These are phyloP conservation scores for Euphorbia celastroides DNA, from an alignment of 441 rosid genomes.

Conservation along the genomic window DNA sequence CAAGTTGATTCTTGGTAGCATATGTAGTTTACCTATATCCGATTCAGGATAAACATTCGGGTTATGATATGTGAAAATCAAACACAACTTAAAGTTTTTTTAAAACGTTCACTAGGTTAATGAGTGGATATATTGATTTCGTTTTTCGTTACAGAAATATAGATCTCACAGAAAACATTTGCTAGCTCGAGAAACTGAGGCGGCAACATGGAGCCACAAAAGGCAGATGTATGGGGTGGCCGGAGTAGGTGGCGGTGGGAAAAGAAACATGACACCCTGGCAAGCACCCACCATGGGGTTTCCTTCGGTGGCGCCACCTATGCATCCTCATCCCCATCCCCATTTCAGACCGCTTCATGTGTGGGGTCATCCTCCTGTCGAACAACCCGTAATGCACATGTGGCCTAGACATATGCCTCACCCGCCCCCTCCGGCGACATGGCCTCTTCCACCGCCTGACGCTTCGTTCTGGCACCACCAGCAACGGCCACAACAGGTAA, in stretches of 20 bases:
- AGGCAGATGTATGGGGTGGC: constrained; percentile 53
- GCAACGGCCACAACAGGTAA: constrained; percentile 27
- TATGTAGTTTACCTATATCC: background rate
- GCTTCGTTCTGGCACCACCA: constrained; percentile 57
- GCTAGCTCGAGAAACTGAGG: constrained; percentile 80
- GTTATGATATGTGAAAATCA: too few species aligned
- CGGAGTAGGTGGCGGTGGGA: constrained; percentile 27
- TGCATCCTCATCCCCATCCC: constrained; percentile 36
- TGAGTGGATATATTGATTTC: background rate
- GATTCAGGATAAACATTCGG: too few species aligned
- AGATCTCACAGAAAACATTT: constrained; percentile 82
- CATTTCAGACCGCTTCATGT: constrained; percentile 69
- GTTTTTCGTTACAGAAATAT: constrained; percentile 51
- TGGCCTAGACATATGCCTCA: constrained; percentile 60
- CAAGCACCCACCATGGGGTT: constrained; percentile 68
- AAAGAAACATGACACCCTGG: constrained; percentile 51
- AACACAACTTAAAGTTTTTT: too few species aligned
- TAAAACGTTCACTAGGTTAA: too few species aligned
- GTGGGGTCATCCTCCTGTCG: constrained; percentile 84
- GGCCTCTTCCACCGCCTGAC: constrained; percentile 44
- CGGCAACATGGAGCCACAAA: constrained; percentile 75
- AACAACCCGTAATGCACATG: constrained; percentile 35
- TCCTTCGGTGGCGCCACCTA: constrained; percentile 45
- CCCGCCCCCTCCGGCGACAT: constrained; percentile 33
- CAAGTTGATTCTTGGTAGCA: too few species aligned